These are phyloP conservation scores for Boletus huronensis DNA, from an alignment of 768 basidiomycete species.

Conservation along the genomic window DNA sequence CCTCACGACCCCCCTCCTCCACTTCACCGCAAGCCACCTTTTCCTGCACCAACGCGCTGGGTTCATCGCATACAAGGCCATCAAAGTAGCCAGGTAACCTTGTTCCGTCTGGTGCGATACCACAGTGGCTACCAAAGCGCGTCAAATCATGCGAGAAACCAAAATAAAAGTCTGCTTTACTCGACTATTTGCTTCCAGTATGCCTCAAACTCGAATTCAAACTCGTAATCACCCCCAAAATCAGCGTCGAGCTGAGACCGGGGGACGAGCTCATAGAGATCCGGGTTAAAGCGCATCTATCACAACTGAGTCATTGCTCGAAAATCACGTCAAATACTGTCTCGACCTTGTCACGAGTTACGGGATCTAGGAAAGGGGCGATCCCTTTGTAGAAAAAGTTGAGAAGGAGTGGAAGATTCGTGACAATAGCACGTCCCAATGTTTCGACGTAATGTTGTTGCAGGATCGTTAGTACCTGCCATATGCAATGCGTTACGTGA, in stretches of 20 bases:
- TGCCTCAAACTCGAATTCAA: conserved; percentile 64
- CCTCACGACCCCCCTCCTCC: neutral
- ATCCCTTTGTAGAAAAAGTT: conserved; percentile 83
- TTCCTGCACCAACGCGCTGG: neutral
- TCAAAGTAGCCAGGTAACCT: conserved; percentile 35
- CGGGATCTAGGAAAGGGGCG: conserved; percentile 81
- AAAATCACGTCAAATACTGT: neutral
- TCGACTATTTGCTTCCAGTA: conserved; percentile 80
- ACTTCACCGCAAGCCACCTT: neutral
- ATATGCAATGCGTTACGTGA: neutral
- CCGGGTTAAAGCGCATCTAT: conserved; percentile 87
- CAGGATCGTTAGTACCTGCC: conserved; percentile 67
- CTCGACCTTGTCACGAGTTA: conserved; percentile 79
- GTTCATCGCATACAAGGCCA: conserved; percentile 10
- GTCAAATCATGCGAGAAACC: conserved; percentile 1
- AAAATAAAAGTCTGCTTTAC: conserved; percentile 37
- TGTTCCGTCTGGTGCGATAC: conserved; percentile 54
- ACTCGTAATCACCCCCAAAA: conserved; percentile 76
- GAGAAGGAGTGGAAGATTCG: conserved; percentile 73
- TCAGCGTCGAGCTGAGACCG: conserved; percentile 73
- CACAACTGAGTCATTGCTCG: neutral
- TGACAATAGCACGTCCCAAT: conserved; percentile 78
- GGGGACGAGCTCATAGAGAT: conserved; percentile 72
- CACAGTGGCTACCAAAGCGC: conserved; percentile 44
- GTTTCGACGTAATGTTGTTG: conserved; percentile 90